Evolutionary conservation across 2,329 filamentous ascomycete species (phyloP), one percentile per base, ranked within the genome.

Genomic region (Trichoderma polysporum): DNA sequence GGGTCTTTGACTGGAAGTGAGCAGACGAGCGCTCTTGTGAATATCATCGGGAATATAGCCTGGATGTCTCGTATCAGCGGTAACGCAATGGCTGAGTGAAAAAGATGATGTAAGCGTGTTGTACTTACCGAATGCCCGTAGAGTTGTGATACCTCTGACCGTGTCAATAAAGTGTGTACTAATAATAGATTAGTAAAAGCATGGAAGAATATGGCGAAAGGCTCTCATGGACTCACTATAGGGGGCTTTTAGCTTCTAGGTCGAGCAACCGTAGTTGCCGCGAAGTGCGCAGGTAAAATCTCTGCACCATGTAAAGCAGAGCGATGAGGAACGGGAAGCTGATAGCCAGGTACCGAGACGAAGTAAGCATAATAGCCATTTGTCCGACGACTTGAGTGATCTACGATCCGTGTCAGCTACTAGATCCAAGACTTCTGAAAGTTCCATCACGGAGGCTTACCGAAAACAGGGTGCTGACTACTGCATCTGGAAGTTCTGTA

Each of bases 231-330:
- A 70, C 73, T 68, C 70, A 74, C 71, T 76, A 76, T 1, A 76
- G 22, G 0, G 80, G 82, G 0, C 84, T 79, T 52, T 82, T 82
- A 1, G 84, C 80, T 69, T 88, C 84, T 0, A 88, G 76, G 56
- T 87, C 85, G 25, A 88, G 73, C 17, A 83, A 78, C 37, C 85
- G 81, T 3, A 88, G 75, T 69, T 87, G 86, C 0, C 85, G 79
- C 0, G 85, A 86, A 0, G 85, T 87, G 5, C 82, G 79, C 1
- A 88, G 78, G 37, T 72, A 72, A 50, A 68, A 70, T 3, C 68
- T 68, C 29, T 75, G 74, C 33, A 60, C 37, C 9, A 47, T 15
- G 15, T 25, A 45, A 3, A 49, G 57, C 19, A 47, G 19, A 8
- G 17, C 27, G 25, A 47, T 47, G 8, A 47, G 19, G 10, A 45